Percentiles rank a stretch among this genome's conserved stretches.
Conservation (phyloP, 345 rosid species). For the Pugionium dolabratum region DNA sequence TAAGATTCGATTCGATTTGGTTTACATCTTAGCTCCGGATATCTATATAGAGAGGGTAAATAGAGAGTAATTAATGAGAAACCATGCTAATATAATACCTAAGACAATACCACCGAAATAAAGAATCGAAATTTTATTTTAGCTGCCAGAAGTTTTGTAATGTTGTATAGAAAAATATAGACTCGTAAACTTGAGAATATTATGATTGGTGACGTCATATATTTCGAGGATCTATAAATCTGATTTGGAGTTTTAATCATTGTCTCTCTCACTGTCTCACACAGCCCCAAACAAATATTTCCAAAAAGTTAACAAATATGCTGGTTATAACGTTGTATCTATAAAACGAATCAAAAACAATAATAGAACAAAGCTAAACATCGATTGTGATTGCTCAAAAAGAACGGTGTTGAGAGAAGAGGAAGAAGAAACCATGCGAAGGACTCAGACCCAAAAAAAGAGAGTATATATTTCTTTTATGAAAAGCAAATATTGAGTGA, state of each 20-base stretch:
- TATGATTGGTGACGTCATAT: background rate
- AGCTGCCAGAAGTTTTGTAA: too few species aligned
- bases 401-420: constrained; percentile 2
- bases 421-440: constrained; percentile 15
- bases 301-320: constrained; percentile 21
- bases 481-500: constrained; percentile 5
- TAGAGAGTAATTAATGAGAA: too few species aligned
- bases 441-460: constrained; percentile 1
- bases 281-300: background rate
- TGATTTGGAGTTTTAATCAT: background rate
- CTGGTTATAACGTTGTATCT: constrained; percentile 17
- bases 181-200: background rate
- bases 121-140: too few species aligned
- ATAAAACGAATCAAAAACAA: too few species aligned
- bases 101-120: too few species aligned
- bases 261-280: background rate
- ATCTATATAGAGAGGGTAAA: too few species aligned
- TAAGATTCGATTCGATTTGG: too few species aligned
- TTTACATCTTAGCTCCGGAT: too few species aligned
- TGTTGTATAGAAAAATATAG: background rate
- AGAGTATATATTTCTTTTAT: constrained; percentile 27
- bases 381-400: constrained; percentile 9
- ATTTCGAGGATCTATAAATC: background rate
- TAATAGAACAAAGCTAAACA: constrained; percentile 14
- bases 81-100: too few species aligned